Evolutionary conservation across 257 asterid species (phyloP).

Genomic region (Solanum rostratum): DNA sequence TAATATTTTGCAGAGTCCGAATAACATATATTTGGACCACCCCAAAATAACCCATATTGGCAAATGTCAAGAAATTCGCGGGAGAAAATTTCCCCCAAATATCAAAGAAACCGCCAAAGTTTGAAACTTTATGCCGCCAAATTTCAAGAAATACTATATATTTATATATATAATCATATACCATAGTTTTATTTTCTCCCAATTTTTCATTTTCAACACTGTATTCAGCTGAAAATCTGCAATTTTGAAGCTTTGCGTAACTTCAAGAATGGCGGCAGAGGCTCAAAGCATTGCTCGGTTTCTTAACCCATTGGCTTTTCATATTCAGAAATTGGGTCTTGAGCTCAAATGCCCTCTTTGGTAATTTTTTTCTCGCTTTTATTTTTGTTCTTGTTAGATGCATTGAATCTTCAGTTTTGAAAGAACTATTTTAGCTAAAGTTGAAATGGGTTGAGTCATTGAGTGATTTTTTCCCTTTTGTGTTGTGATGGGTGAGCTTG

Average conservation of each 20-base stretch:
- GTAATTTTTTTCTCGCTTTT: slow-evolving; percentile 13
- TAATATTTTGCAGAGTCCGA: too few relatives aligned
- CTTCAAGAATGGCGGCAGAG: not conserved
- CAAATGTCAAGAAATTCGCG: not conserved
- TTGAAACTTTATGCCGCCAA: not conserved
- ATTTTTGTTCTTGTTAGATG: too few relatives aligned
- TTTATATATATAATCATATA: not conserved
- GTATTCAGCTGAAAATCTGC: not conserved
- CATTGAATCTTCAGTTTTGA: too few relatives aligned
- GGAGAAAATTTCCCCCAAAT: not conserved
- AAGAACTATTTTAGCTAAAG: too few relatives aligned
- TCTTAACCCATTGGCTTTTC: slow-evolving; percentile 58
- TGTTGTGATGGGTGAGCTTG: too few relatives aligned
- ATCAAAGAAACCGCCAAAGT: not conserved
- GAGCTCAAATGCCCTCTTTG: slow-evolving; percentile 92
- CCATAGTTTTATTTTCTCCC: not conserved
- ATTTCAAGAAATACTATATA: not conserved
- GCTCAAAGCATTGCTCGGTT: not conserved
- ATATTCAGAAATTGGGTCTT: slow-evolving; percentile 64
- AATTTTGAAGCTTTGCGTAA: not conserved
- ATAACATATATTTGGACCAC: not conserved
- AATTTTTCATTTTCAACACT: not conserved
- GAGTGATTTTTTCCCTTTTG: too few relatives aligned
- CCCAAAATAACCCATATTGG: not conserved
- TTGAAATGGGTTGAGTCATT: too few relatives aligned